Base-by-base conservation (phyloP, 2,329 filamentous ascomycete species). In the Clarireedia hainanense region DNA sequence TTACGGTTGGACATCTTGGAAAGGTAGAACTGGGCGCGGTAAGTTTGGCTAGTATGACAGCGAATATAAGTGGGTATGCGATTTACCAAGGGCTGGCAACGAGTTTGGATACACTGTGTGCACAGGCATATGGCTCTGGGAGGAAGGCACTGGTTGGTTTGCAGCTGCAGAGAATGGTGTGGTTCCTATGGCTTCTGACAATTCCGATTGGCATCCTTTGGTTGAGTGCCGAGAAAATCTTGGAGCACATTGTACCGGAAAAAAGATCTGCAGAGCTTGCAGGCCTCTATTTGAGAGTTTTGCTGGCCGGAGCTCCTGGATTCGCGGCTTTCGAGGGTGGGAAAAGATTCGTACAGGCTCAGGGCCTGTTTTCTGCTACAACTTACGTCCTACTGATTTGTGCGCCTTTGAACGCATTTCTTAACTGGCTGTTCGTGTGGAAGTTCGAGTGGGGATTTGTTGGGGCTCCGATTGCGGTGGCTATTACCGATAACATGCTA, bases 41-140 rank as follows among this genome's bases (percentile, higher is more conserved):
- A 39, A 84, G 80, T 66, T 71, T 88, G 60, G 84, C 83, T 5
- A 84, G 84, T 65, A 92, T 92, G 88, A 89, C 86, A 2, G 85
- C 85, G 27, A 89, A 84, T 61, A 91, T 94, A 63, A 88, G 81
- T 14, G 89, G 86, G 57, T 85, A 88, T 65, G 86, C 86, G 0
- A 83, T 89, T 15, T 87, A 89, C 67, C 87, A 91, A 67, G 88
- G 91, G n/a, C 78, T 97, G 14, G 86, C 91, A 1, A 97, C 92
- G 4, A 89, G 86, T 61, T 76, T 97, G 39, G 92, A 97, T 71
- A 97, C 92, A 0, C 82, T 97, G 2, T 96, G 92, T 70, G 83
- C 92, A 0, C 92, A 97, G 71, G 92, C 94, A 0, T 97, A 95
- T 68, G 92, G 94, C 2, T 95, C 89, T 0, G 92, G 92, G 0